These are phyloP conservation scores for Suzukiozyma palmioleophila DNA, from an alignment of 1,139 yeast genomes.

Conservation along the genomic window DNA sequence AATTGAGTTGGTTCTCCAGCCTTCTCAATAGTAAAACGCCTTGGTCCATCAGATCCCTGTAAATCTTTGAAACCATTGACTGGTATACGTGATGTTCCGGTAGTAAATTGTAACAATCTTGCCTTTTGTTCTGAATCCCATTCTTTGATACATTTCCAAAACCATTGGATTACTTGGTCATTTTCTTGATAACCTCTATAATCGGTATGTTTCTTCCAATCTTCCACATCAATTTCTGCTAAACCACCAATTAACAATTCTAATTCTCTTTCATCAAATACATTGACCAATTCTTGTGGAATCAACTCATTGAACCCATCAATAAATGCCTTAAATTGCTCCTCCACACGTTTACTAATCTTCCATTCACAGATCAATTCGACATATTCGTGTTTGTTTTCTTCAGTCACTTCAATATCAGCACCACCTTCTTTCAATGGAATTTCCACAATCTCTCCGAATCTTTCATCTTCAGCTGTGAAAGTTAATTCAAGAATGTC, in stretches of 20 bases:
- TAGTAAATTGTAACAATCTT: slow-evolving; percentile 89
- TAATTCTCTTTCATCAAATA: slow-evolving; percentile 94
- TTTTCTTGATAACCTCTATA: slow-evolving; percentile 96
- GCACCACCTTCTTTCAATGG: slow-evolving; percentile 89
- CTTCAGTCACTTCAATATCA: slow-evolving; percentile 87
- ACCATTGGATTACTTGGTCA: slow-evolving; percentile 97
- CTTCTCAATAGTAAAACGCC: slow-evolving; percentile 95
- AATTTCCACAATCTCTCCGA: slow-evolving; percentile 87
- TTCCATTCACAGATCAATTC: slow-evolving; percentile 96
- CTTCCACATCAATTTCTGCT: slow-evolving; percentile 95
- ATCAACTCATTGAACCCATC: slow-evolving; percentile 96
- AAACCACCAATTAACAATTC: slow-evolving; percentile 97
- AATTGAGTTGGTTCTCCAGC: slow-evolving; percentile 92
- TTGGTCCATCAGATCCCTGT: slow-evolving; percentile 98
- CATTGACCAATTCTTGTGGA: slow-evolving; percentile 94
- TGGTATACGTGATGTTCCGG: slow-evolving; percentile 98
- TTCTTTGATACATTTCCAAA: slow-evolving; percentile 89
- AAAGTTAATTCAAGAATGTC: slow-evolving; percentile 79
- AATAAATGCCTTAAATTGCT: slow-evolving; percentile 92
- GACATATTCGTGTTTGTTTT: slow-evolving; percentile 91
- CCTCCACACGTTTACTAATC: slow-evolving; percentile 87
- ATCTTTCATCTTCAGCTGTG: slow-evolving; percentile 92
- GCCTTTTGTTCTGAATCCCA: slow-evolving; percentile 98
- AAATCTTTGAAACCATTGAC: slow-evolving; percentile 97
- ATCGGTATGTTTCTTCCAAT: slow-evolving; percentile 98